Base-by-base conservation (phyloP, 345 rosid species). In the Punica granatum region DNA sequence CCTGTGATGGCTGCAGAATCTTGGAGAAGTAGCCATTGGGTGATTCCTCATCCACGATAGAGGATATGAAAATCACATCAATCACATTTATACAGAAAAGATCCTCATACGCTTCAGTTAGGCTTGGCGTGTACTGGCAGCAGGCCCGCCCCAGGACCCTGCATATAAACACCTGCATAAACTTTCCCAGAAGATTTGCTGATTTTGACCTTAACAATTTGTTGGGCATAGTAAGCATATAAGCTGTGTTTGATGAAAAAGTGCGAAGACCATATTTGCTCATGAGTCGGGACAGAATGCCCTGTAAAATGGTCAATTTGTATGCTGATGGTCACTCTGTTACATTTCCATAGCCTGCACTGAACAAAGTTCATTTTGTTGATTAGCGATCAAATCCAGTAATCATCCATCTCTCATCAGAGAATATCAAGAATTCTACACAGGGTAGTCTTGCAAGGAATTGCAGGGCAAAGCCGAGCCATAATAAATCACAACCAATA, bases 61-160 rank as follows among this genome's bases (percentile, higher is more conserved):
- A 61, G 41, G 84, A 80, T 46, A 77, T 35, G 63, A 75, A 80
- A 35, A 80, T 67, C 51, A 77, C 68, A 35, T 77, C 79, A 39
- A 72, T 65, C 21, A 60, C 70, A 18, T 67, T 71, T 28, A 60
- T 72, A 0, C 68, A 19, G 30, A 23, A 49, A 10, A 70, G 32
- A 10, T 64, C 46, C 32, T 63, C 44, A 62, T 70, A 63, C 4
- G 30, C 67, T 36, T 70, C 73, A 13, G 6, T 10, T 12, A 69
- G 43, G 32, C 1, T 21, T 8, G 51, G 51, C 21, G 65, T 69
- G 65, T 59, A 59, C 7, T 48, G 28, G 53, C 36, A 54, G 63
- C 71, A 59, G 6, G 60, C 62, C 11, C 30, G 30, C 21, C 54
- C 26, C 63, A 61, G 21, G 16, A 19, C 18, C 32, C n/a, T 44